phyloP scores from a whole-genome alignment of 495 filamentous ascomycete genomes.

The Penicillium angulare region DNA sequence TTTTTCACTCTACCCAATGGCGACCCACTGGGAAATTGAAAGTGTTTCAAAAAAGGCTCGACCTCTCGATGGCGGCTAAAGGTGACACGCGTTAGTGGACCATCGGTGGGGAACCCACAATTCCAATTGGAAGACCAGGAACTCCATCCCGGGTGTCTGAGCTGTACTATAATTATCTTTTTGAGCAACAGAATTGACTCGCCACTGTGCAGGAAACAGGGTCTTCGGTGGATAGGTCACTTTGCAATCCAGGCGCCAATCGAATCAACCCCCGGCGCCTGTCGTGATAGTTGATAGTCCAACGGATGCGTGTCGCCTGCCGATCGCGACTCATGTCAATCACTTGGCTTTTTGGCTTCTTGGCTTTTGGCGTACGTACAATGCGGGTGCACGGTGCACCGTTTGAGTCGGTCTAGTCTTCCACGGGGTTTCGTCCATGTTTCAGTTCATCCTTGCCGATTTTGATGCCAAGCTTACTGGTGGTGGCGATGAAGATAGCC shows the following conservation, averaged over 20 bases:
- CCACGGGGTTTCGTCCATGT: conserved; percentile 8
- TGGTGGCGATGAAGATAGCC: conserved; percentile 13
- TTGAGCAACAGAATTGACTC: neutral
- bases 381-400: conserved; percentile 5
- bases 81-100: conserved; percentile 33
- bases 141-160: conserved; percentile 8
- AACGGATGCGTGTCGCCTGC: neutral
- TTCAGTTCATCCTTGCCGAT: conserved; percentile 8
- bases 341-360: neutral
- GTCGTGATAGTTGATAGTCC: neutral
- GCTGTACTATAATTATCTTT: conserved; percentile 14
- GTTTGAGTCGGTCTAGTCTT: neutral
- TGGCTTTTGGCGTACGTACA: neutral
- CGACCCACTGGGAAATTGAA: neutral
- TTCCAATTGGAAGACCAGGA: conserved; percentile 24
- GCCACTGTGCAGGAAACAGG: conserved; percentile 1
- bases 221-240: conserved; percentile 1
- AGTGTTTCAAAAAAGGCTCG: conserved; percentile 12
- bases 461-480: conserved; percentile 4
- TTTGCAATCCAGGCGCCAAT: neutral
- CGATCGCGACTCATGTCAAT: neutral
- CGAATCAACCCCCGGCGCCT: too few relatives aligned
- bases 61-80: conserved; percentile 9
- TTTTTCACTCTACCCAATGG: neutral
- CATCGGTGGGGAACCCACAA: conserved; percentile 12